Evolutionary conservation across 495 filamentous ascomycete genomes (phyloP).

Genomic region (Penicillium goetzii): DNA sequence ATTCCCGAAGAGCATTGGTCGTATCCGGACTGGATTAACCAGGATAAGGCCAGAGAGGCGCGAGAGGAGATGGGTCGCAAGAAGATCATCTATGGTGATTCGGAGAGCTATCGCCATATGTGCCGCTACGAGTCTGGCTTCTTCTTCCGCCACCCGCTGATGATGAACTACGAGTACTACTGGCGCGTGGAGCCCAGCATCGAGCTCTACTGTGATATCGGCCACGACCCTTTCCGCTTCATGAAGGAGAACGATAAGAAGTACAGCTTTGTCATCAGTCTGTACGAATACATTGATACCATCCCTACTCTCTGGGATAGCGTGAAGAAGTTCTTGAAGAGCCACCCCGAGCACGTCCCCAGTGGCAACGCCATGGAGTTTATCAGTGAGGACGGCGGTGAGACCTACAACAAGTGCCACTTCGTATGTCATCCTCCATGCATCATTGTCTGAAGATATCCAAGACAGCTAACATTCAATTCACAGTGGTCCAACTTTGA

Average conservation of each 20-base stretch:
- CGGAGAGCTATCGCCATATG: constrained; percentile 90
- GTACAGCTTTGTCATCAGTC: constrained; percentile 85
- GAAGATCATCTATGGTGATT: constrained; percentile 96
- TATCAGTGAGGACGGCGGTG: constrained; percentile 85
- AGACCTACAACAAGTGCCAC: constrained; percentile 94
- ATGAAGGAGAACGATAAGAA: constrained; percentile 90
- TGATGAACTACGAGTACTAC: constrained; percentile 89
- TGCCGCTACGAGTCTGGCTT: constrained; percentile 93
- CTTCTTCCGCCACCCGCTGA: constrained; percentile 83
- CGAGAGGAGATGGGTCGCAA: constrained; percentile 81
- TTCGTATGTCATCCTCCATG: constrained; percentile 66
- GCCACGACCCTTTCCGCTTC: constrained; percentile 82
- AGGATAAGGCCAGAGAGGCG: constrained; percentile 78
- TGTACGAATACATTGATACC: constrained; percentile 95
- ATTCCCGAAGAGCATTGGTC: constrained; percentile 89
- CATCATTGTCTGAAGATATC: not conserved
- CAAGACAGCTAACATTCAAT: constrained; percentile 10
- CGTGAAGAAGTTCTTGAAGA: constrained; percentile 85
- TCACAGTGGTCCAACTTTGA: constrained; percentile 90
- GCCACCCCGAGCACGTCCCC: constrained; percentile 84
- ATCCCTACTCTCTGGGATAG: constrained; percentile 96
- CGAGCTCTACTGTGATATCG: constrained; percentile 83
- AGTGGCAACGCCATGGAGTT: constrained; percentile 87
- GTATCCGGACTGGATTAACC: constrained; percentile 83
- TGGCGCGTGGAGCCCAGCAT: constrained; percentile 91